Evolutionary conservation across 495 filamentous ascomycete genomes (phyloP).

Genomic region (Lepraria neglecta): DNA sequence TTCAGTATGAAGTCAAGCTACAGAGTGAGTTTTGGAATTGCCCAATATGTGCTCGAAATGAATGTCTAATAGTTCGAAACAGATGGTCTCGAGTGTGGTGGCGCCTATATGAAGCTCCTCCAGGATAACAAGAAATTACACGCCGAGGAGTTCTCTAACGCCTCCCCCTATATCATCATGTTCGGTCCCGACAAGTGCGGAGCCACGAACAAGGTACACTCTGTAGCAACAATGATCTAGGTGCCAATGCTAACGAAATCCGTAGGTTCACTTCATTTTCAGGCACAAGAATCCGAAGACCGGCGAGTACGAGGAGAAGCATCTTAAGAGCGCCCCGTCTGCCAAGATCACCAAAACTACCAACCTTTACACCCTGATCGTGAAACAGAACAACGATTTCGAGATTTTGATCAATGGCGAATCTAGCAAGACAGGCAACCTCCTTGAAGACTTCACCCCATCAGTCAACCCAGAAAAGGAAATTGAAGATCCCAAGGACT

Average conservation of each 20-base stretch:
- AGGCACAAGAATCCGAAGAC: conserved; percentile 99
- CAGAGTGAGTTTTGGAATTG: conserved; percentile 61
- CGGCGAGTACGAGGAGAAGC: conserved; percentile 99
- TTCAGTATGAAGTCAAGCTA: conserved; percentile 99
- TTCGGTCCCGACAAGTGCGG: conserved; percentile 99
- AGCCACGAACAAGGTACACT: conserved; percentile 82
- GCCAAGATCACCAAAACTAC: conserved; percentile 86
- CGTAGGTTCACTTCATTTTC: conserved; percentile 97
- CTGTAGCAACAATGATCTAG: neutral
- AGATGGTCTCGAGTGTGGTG: conserved; percentile 97
- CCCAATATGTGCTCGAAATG: conserved; percentile 6
- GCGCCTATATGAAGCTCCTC: conserved; percentile 98
- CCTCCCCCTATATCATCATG: conserved; percentile 98
- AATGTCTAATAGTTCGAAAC: conserved; percentile 22
- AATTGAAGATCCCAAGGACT: conserved; percentile 94
- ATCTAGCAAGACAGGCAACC: conserved; percentile 75
- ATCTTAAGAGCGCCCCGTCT: conserved; percentile 74
- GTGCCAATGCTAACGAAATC: neutral
- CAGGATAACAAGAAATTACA: conserved; percentile 96
- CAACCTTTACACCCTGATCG: conserved; percentile 90
- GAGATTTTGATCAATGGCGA: conserved; percentile 86
- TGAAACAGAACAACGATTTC: conserved; percentile 92
- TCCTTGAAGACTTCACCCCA: conserved; percentile 91
- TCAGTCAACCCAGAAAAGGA: conserved; percentile 91
- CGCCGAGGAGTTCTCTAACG: conserved; percentile 95